Conservation (phyloP, 1,284 basidiomycete species). For the Melampsora abietis-canadensis region DNA sequence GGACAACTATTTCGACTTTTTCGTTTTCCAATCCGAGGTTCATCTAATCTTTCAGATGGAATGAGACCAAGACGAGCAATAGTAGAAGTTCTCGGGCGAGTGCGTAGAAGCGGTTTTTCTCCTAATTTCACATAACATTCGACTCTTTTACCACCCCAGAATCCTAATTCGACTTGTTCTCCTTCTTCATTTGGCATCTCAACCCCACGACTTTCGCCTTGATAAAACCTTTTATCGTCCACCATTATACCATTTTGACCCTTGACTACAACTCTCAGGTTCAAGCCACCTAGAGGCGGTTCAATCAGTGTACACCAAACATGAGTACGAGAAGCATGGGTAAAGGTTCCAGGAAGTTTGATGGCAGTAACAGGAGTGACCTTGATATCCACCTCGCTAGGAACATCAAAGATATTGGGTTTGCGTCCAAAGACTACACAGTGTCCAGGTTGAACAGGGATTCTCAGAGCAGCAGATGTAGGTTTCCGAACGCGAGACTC, state of each 20-base stretch:
- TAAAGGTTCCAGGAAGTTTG: conserved; percentile 36
- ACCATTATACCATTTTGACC: conserved; percentile 43
- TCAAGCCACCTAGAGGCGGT: conserved; percentile 37
- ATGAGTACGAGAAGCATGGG: conserved; percentile 42
- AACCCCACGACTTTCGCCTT: conserved; percentile 37
- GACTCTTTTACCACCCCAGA: conserved; percentile 40
- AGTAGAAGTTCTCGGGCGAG: background rate
- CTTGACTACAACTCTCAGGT: conserved; percentile 34
- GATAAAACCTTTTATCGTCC: conserved; percentile 27
- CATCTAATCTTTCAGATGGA: background rate
- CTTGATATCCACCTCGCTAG: background rate
- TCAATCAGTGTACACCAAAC: conserved; percentile 38
- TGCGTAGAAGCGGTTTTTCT: background rate
- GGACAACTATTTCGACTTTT: background rate
- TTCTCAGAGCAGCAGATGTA: conserved; percentile 14
- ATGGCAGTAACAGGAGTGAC: conserved; percentile 24
- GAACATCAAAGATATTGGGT: conserved; percentile 30
- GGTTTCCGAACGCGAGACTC: background rate
- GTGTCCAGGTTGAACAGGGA: conserved; percentile 30
- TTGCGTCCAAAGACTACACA: conserved; percentile 41
- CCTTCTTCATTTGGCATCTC: conserved; percentile 29
- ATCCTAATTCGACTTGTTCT: conserved; percentile 41
- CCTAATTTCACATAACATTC: conserved; percentile 38
- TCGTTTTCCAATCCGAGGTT: background rate
- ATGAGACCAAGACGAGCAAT: background rate